A percentile compares a stretch with the other conserved stretches of the same genome.
These are phyloP conservation scores for Geotrichum bryndzae DNA, from an alignment of 1,139 yeast species.

Conservation along the genomic window DNA sequence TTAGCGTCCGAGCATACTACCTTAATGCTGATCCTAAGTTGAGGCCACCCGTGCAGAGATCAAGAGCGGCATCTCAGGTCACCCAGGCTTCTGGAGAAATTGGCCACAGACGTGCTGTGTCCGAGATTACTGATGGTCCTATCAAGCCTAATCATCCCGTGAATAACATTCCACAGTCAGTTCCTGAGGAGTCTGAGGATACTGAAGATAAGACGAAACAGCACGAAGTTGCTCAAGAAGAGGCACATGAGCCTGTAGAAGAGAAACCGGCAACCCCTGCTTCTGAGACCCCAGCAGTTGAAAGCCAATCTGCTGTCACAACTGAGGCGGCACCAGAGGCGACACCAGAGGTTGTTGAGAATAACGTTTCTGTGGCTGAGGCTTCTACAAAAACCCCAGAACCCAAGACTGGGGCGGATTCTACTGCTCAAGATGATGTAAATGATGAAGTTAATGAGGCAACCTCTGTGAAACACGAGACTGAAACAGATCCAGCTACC, in stretches of 20 bases:
- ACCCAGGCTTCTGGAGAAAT: slow-evolving; percentile 17
- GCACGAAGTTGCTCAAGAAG: not conserved
- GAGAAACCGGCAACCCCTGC: not conserved
- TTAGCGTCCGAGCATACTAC: slow-evolving; percentile 74
- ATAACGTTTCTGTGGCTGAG: not conserved
- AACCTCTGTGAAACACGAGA: not conserved
- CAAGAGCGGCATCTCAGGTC: slow-evolving; percentile 29
- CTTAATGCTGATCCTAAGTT: slow-evolving; percentile 38
- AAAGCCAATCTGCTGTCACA: not conserved
- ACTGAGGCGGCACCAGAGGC: not conserved
- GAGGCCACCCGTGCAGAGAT: slow-evolving; percentile 32
- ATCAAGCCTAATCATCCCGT: not conserved
- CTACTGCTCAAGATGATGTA: not conserved
- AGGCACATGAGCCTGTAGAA: slow-evolving; percentile 1
- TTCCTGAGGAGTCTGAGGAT: slow-evolving; percentile 18
- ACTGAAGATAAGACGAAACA: slow-evolving; percentile 4
- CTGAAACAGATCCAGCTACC: not conserved
- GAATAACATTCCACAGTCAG: slow-evolving; percentile 4
- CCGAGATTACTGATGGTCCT: slow-evolving; percentile 16
- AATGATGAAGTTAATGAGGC: not conserved
- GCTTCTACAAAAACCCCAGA: not conserved
- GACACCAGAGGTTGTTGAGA: not conserved
- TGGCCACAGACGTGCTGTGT: slow-evolving; percentile 16
- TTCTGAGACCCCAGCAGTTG: not conserved
- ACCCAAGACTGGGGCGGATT: not conserved